A percentile compares a stretch with the other conserved stretches of the same genome.
Conservation (phyloP, 768 basidiomycete genomes). For the Panaeolus cyanescens region DNA sequence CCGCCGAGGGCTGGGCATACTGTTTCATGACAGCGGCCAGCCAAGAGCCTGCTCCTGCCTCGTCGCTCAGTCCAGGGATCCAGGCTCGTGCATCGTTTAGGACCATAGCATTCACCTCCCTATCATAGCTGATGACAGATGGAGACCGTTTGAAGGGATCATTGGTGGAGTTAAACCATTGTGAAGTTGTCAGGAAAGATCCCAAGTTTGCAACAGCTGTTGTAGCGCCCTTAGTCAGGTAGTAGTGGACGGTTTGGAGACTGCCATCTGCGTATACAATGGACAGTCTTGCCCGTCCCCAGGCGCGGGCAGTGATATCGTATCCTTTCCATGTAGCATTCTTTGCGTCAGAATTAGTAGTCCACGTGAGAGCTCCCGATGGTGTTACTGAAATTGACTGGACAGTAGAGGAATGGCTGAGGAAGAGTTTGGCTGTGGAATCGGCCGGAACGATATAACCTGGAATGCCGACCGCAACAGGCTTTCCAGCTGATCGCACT, state of each 20-base stretch:
- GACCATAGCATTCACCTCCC: conserved; percentile 49
- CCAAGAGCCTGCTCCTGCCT: conserved; percentile 63
- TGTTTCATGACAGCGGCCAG: conserved; percentile 59
- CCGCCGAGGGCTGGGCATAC: conserved; percentile 52
- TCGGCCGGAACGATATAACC: conserved; percentile 55
- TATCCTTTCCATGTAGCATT: conserved; percentile 48
- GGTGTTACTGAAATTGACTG: conserved; percentile 46
- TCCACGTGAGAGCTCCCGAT: conserved; percentile 46
- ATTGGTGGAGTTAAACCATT: conserved; percentile 50
- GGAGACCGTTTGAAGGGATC: conserved; percentile 58
- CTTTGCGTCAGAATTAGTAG: conserved; percentile 42
- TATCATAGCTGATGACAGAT: conserved; percentile 55
- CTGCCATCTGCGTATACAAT: conserved; percentile 53
- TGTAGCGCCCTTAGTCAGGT: conserved; percentile 47
- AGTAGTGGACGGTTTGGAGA: conserved; percentile 55
- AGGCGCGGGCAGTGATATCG: conserved; percentile 42
- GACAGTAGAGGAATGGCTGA: conserved; percentile 43
- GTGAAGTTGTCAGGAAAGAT: conserved; percentile 52
- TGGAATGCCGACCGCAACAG: conserved; percentile 53
- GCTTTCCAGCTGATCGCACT: conserved; percentile 39
- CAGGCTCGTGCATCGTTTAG: conserved; percentile 55
- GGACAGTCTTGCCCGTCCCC: conserved; percentile 51
- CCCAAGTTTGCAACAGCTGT: conserved; percentile 50
- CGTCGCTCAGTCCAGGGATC: conserved; percentile 62
- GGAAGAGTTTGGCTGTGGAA: conserved; percentile 51